Evolutionary conservation across 2,329 filamentous ascomycete genomes (phyloP).

Genomic region (Metarhizium anisopliae): DNA sequence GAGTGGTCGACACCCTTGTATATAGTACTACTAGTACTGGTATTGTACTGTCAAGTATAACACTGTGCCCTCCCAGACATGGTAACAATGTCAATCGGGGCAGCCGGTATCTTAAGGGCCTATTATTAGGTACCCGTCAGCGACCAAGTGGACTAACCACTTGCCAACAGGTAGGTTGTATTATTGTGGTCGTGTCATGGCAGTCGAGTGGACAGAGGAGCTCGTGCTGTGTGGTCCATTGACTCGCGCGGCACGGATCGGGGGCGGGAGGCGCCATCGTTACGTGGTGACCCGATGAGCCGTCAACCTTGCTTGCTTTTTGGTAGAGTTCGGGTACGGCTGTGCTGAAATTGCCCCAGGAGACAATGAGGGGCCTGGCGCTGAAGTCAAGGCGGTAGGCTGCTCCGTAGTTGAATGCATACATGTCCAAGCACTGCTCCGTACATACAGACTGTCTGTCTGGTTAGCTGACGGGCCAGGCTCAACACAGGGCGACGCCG

Average conservation of each 20-base stretch:
- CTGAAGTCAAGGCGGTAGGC: neutral
- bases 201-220: neutral
- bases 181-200: neutral
- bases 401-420: neutral
- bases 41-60: no score
- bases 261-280: slow-evolving; percentile 5
- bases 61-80: no score
- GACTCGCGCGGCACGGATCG: slow-evolving; percentile 9
- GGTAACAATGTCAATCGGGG: no score
- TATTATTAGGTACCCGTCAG: no score
- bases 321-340: neutral
- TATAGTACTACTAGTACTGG: no score
- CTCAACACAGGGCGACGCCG: neutral
- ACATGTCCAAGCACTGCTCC: no score
- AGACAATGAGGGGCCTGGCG: neutral
- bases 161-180: neutral
- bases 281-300: neutral
- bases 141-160: no score
- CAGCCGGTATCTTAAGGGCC: no score
- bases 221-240: neutral
- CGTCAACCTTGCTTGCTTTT: neutral
- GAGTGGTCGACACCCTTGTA: no score
- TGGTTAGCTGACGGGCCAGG: neutral
- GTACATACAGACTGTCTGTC: neutral
- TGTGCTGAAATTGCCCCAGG: slow-evolving; percentile 6